Base-by-base conservation (phyloP, 1,284 basidiomycete genomes). In the Sanghuangporus sanghuang region DNA sequence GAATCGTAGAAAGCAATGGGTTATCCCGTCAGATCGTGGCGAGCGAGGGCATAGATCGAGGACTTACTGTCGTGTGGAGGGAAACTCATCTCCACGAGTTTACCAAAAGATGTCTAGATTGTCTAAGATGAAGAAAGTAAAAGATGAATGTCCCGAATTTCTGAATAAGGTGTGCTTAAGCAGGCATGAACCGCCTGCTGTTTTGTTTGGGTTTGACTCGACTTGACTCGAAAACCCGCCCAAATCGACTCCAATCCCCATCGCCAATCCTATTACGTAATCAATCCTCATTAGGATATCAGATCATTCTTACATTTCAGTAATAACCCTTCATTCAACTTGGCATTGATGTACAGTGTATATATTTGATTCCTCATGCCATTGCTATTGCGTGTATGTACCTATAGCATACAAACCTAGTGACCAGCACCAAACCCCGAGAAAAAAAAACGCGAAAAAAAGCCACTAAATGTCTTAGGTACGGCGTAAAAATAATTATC, bases 11-110 rank as follows among this genome's bases (percentile, higher is more conserved):
- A 11, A 42, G n/a, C 14, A 44, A 40, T 18, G 48, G 36, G 14
- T n/a, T 49, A 32, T 18, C 12, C 12, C 35, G 11, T 48, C 9
- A 35, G 57, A 23, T 50, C 32, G 42, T 49, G 57, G 42, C 48
- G 54, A 59, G 64, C 53, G 65, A 2, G 5, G 2, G 5, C 56
- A 59, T 62, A 64, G 62, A 61, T 50, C 32, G 44, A 54, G 57
- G 38, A 80, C 87, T 75, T 67, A 90, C 90, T 84, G 74, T 90
- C 87, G 78, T 92, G 89, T 2, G 79, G 75, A 57, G 84, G 79
- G 72, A 90, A 90, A 58, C 87, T 77, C 90, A 91, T 91, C 67
- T 66, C 74, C 55, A 11, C 16, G 21, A 36, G 38, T 54, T n/a
- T 38, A 7, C 12, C 18, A 54, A n/a, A 18, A 54, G 53, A 9